Evolutionary conservation across 441 rosid species (phyloP).

Genomic region (Corymbia calophylla): DNA sequence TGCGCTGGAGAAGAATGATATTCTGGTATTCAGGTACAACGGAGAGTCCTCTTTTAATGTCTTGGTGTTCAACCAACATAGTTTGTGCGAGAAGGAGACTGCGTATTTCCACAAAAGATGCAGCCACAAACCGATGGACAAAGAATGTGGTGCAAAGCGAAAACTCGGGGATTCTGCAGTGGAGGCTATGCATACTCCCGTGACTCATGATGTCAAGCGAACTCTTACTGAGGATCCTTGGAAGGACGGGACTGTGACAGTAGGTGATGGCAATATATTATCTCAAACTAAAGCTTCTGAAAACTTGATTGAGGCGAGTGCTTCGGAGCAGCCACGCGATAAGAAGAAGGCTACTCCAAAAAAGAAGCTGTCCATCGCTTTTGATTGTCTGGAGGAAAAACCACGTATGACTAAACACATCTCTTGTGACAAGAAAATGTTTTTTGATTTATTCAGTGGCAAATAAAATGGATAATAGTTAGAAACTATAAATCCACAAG

Average conservation of each 20-base stretch:
- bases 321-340: neutral
- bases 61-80: constrained; percentile 37
- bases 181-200: constrained; percentile 13
- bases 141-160: constrained; percentile 12
- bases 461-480: neutral
- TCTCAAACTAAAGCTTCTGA: neutral
- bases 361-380: neutral
- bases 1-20: constrained; percentile 44
- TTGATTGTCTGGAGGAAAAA: neutral
- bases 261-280: neutral
- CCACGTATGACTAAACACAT: neutral
- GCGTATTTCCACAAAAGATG: constrained; percentile 51
- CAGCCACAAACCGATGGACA: constrained; percentile 18
- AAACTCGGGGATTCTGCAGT: constrained; percentile 14
- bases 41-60: constrained; percentile 66
- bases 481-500: neutral
- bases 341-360: neutral
- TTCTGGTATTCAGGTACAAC: constrained; percentile 58
- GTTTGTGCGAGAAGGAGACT: constrained; percentile 59
- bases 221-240: neutral
- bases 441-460: neutral
- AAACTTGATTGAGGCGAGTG: neutral
- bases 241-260: neutral
- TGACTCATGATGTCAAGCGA: constrained; percentile 9
- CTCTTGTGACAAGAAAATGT: neutral